phyloP scores from a whole-genome alignment of 2,329 filamentous ascomycete genomes.

The Claviceps sp. region DNA sequence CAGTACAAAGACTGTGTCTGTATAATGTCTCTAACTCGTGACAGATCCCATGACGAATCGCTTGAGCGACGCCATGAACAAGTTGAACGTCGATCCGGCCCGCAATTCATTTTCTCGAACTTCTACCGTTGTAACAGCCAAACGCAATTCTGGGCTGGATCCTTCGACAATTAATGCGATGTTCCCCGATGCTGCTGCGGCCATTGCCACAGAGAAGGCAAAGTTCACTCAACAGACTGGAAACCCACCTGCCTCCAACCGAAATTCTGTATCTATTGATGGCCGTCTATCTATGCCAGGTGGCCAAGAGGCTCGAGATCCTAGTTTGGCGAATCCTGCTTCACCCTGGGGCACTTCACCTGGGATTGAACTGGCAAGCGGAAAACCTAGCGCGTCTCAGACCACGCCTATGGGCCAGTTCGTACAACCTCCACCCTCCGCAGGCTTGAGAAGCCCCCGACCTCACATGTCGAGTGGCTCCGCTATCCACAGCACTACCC shows the following conservation, averaged over 20 bases:
- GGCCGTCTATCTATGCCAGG: constrained; percentile 63
- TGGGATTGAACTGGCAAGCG: constrained; percentile 35
- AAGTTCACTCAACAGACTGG: constrained; percentile 95
- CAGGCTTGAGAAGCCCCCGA: constrained; percentile 65
- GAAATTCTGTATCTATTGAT: constrained; percentile 75
- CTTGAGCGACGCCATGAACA: constrained; percentile 91
- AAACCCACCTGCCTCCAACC: constrained; percentile 76
- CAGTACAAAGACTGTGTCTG: not conserved
- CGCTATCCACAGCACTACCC: constrained; percentile 72
- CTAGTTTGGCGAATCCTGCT: constrained; percentile 19
- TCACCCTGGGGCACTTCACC: constrained; percentile 62
- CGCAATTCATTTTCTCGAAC: constrained; percentile 77
- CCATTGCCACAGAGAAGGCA: constrained; percentile 96
- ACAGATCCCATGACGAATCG: constrained; percentile 94
- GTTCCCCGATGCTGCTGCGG: constrained; percentile 96
- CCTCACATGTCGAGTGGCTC: constrained; percentile 52
- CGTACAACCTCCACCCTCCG: constrained; percentile 63
- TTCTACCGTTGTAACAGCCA: constrained; percentile 57
- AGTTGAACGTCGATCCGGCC: constrained; percentile 75
- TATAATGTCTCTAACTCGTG: constrained; percentile 11
- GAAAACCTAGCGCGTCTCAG: constrained; percentile 69
- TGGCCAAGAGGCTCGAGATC: constrained; percentile 24
- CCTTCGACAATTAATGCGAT: constrained; percentile 91
- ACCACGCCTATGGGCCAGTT: constrained; percentile 82
- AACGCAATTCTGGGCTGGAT: constrained; percentile 91